Conservation (phyloP, 306 rosid genomes). For the Vigna radiata region DNA sequence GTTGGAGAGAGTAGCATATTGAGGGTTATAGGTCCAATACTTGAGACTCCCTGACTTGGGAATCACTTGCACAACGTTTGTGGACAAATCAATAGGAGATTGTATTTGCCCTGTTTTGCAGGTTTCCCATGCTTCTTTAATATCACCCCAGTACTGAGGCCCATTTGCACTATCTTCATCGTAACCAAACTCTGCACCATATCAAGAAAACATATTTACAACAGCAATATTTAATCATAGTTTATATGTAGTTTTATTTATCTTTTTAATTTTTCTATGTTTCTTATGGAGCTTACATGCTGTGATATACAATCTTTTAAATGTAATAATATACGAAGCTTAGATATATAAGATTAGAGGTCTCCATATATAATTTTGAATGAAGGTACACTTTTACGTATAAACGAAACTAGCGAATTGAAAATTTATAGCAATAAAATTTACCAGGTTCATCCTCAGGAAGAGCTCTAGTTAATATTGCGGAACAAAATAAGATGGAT, state of each 20-base stretch:
- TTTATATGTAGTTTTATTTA: background rate
- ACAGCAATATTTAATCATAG: background rate
- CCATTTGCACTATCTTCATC: conserved; percentile 54
- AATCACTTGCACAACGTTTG: conserved; percentile 33
- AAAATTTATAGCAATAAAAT: conserved; percentile 45
- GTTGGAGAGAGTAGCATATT: conserved; percentile 55
- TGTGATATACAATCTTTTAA: background rate
- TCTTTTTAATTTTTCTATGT: background rate
- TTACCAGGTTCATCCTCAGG: conserved; percentile 61
- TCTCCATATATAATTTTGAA: background rate
- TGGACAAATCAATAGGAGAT: conserved; percentile 69
- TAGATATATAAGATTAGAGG: background rate
- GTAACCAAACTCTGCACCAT: conserved; percentile 53
- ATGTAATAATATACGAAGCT: background rate
- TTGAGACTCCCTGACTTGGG: conserved; percentile 43
- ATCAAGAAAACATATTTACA: conserved; percentile 10
- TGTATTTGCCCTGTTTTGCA: conserved; percentile 64
- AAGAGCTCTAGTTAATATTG: conserved; percentile 43
- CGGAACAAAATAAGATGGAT: conserved; percentile 23
- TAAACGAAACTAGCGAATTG: background rate
- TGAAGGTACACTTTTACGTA: background rate
- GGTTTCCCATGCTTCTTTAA: conserved; percentile 58
- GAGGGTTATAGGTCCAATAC: conserved; percentile 47
- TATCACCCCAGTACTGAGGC: conserved; percentile 63
- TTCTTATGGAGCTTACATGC: background rate